Conservation (phyloP, 2,329 filamentous ascomycete genomes). For the Amphichorda felina region DNA sequence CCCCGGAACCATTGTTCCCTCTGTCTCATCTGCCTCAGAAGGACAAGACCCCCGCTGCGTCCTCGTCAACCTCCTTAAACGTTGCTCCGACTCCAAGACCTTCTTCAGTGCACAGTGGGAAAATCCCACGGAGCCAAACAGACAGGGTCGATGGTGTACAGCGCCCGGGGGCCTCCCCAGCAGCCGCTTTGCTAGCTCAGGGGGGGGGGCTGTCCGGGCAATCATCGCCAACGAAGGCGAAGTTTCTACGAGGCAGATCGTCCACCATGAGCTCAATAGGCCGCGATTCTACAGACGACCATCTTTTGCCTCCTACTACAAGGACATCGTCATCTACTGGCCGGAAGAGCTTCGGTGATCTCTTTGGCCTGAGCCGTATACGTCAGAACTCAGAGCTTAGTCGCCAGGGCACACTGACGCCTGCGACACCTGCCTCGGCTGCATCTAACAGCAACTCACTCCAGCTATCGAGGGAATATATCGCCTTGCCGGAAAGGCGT, state of each 20-base stretch:
- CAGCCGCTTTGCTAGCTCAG: constrained; percentile 31
- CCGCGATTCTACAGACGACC: constrained; percentile 59
- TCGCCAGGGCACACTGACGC: constrained; percentile 56
- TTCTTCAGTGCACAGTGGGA: constrained; percentile 18
- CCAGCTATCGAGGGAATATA: constrained; percentile 59
- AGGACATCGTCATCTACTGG: constrained; percentile 82
- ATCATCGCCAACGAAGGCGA: constrained; percentile 55
- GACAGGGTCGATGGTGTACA: constrained; percentile 12
- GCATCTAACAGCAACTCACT: constrained; percentile 76
- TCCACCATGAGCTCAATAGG: constrained; percentile 78
- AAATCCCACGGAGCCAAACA: neutral
- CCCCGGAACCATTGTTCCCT: constrained; percentile 69
- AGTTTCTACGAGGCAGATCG: constrained; percentile 62
- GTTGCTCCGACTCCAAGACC: constrained; percentile 19
- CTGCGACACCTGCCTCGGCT: constrained; percentile 56
- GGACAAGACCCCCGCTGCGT: constrained; percentile 29
- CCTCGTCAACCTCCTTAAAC: constrained; percentile 30
- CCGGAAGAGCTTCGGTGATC: constrained; percentile 83
- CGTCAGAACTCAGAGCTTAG: constrained; percentile 70
- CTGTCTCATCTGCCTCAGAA: constrained; percentile 75
- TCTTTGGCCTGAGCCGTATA: constrained; percentile 68
- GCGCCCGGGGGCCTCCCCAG: constrained; percentile 24
- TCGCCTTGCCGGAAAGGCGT: constrained; percentile 63
- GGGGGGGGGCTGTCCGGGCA: constrained; percentile 35
- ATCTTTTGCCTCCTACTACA: constrained; percentile 53